These are phyloP conservation scores for Leishmania mexicana DNA, from an alignment of 208 protist genomes.

Conservation along the genomic window DNA sequence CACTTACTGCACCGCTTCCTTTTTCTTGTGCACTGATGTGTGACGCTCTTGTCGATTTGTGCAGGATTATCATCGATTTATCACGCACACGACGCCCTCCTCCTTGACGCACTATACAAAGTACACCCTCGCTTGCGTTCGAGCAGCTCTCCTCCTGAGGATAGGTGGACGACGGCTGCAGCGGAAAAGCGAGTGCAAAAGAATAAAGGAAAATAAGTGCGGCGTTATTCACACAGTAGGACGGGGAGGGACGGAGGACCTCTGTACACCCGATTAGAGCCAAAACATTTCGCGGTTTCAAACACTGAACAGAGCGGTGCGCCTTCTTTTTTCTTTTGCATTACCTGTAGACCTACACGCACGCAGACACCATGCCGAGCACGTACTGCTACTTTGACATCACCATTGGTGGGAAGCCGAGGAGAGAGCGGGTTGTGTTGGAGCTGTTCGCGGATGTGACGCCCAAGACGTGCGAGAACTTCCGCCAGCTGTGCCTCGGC, in stretches of 20 bases:
- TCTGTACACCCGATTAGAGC: not conserved
- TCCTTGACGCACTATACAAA: not conserved
- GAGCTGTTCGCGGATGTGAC: conserved; percentile 93
- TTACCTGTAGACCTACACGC: not conserved
- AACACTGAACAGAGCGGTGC: not conserved
- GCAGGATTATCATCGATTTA: conserved; percentile 5
- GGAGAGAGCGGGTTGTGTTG: conserved; percentile 86
- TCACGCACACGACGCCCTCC: not conserved
- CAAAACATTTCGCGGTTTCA: not conserved
- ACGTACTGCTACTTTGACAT: conserved; percentile 88
- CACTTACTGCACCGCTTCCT: not conserved
- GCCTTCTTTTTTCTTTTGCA: not conserved
- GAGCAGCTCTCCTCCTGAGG: not conserved
- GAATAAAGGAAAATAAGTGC: not conserved
- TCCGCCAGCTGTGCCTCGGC: conserved; percentile 92
- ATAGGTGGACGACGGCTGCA: not conserved
- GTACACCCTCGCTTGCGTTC: not conserved
- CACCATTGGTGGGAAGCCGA: conserved; percentile 71
- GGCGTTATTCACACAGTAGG: not conserved
- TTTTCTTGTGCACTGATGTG: not conserved
- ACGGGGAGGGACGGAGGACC: not conserved
- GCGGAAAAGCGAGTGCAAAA: not conserved
- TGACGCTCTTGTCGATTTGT: not conserved
- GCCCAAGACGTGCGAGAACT: conserved; percentile 96
- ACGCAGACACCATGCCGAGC: conserved; percentile 27